Conservation (phyloP, 169 alveolate species). For the Plasmodium coatneyi region DNA sequence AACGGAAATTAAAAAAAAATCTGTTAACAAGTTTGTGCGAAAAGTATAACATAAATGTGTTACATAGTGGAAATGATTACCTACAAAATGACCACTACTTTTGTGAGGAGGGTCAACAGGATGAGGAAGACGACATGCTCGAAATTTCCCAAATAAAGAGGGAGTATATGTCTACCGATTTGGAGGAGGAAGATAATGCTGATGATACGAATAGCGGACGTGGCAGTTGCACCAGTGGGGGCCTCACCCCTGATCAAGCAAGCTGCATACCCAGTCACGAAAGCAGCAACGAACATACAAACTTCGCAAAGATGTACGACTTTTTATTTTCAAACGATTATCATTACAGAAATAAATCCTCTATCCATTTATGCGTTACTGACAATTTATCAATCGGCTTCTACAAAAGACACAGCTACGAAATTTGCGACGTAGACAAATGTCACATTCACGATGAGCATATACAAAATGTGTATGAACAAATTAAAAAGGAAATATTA, state of each 20-base stretch:
- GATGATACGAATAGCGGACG: background rate
- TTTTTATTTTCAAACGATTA: slow-evolving; percentile 51
- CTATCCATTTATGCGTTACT: slow-evolving; percentile 53
- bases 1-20: slow-evolving; percentile 31
- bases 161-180: slow-evolving; percentile 12
- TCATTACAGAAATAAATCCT: slow-evolving; percentile 73
- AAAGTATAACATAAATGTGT: slow-evolving; percentile 43
- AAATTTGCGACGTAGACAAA: slow-evolving; percentile 61
- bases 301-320: slow-evolving; percentile 34
- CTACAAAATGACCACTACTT: slow-evolving; percentile 46
- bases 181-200: background rate
- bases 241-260: background rate
- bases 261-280: background rate
- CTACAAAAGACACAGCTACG: slow-evolving; percentile 63
- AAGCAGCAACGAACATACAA: background rate
- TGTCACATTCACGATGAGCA: slow-evolving; percentile 68
- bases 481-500: slow-evolving; percentile 65
- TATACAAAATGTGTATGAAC: slow-evolving; percentile 53
- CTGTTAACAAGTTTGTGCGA: slow-evolving; percentile 40
- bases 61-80: slow-evolving; percentile 37
- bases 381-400: slow-evolving; percentile 57
- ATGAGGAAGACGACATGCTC: slow-evolving; percentile 26
- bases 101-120: background rate
- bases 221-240: background rate
- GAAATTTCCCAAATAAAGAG: slow-evolving; percentile 44